phyloP scores from a whole-genome alignment of 176 grass and related monocot species.

The Otatea glauca region DNA sequence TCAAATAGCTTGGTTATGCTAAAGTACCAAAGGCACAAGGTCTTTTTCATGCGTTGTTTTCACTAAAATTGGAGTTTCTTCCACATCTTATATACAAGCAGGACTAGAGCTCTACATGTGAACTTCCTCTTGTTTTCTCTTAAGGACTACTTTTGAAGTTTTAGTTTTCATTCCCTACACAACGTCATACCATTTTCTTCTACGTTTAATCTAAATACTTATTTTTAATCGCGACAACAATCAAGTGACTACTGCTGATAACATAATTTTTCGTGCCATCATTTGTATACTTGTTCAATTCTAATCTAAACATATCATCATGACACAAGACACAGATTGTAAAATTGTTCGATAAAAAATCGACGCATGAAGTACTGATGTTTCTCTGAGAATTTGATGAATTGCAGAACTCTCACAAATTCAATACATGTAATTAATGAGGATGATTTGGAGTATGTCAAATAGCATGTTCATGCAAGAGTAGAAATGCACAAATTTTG shows the following conservation, averaged over 20 bases:
- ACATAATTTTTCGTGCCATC: neutral
- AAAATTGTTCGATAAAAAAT: neutral
- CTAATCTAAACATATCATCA: neutral
- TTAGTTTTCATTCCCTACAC: neutral
- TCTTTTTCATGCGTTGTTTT: no score
- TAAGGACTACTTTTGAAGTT: neutral
- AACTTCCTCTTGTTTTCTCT: no score
- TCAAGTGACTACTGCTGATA: neutral
- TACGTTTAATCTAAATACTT: neutral
- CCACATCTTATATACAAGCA: no score
- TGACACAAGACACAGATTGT: neutral
- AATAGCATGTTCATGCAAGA: neutral
- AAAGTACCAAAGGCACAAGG: no score
- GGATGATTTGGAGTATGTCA: neutral
- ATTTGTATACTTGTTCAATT: neutral
- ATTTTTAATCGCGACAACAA: neutral
- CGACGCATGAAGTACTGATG: no score
- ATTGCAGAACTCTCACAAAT: no score
- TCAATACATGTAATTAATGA: neutral
- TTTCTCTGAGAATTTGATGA: neutral
- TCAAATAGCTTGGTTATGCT: no score
- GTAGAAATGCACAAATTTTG: no score
- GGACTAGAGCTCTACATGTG: no score
- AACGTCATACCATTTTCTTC: neutral
- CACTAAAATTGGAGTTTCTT: neutral